Evolutionary conservation across 1,284 basidiomycete genomes (phyloP).

Genomic region (Ceratobasidium sp.): DNA sequence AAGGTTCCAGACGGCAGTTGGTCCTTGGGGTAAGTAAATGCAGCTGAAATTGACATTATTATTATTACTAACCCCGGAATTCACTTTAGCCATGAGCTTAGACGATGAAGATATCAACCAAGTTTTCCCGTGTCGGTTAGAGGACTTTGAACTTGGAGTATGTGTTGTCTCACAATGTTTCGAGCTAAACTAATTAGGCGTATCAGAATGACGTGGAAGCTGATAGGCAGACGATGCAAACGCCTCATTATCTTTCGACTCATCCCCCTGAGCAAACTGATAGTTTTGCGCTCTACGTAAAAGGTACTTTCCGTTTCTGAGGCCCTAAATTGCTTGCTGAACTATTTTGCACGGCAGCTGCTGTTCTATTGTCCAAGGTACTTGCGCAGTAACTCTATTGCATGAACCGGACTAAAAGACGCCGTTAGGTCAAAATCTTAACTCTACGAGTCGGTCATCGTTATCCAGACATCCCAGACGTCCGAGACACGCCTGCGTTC

Average conservation of each 20-base stretch:
- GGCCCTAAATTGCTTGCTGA: background rate
- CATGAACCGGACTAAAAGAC: background rate
- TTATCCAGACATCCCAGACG: constrained; percentile 29
- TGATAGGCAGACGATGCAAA: constrained; percentile 46
- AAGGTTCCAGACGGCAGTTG: constrained; percentile 32
- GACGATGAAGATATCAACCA: constrained; percentile 47
- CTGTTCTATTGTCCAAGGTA: constrained; percentile 20
- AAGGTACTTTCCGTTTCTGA: constrained; percentile 17
- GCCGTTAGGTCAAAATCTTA: constrained; percentile 28
- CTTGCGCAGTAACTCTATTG: background rate
- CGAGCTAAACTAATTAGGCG: background rate
- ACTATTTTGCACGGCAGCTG: background rate
- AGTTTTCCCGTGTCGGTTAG: constrained; percentile 37
- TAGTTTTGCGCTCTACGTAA: constrained; percentile 46
- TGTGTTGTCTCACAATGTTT: background rate
- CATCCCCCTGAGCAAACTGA: constrained; percentile 46
- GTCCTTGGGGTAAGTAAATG: constrained; percentile 19
- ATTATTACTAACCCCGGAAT: background rate
- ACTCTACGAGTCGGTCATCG: constrained; percentile 26
- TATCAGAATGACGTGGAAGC: constrained; percentile 18
- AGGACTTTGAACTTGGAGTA: constrained; percentile 45
- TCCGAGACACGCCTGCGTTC: constrained; percentile 36
- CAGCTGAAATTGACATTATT: background rate
- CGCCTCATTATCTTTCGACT: constrained; percentile 44
- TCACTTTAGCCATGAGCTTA: constrained; percentile 25